Evolutionary conservation across 495 filamentous ascomycete genomes (phyloP), one percentile per base, ranked within the genome.

Genomic region (Rhypophila decipiens): DNA sequence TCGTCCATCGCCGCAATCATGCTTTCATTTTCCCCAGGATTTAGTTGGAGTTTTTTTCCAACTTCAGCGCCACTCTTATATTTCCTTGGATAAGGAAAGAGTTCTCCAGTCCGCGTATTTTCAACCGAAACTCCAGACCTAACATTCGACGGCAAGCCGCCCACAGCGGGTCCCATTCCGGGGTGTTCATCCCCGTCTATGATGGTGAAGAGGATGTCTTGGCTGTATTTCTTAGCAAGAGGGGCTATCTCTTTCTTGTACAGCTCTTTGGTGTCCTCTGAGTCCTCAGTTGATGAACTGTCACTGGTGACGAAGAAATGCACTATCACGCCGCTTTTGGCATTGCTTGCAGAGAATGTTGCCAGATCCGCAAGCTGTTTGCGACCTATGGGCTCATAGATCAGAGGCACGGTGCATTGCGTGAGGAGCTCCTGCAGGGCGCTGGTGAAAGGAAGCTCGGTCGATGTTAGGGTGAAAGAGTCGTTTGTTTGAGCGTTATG

Each of bases 161-260:
- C 51, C 34, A 60, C 57, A 20, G 50, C 54, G 0, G 61, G 59
- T n/a, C n/a, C n/a, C 44, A 74, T 71, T 12, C 74, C 68, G 12
- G 58, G 57, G 53, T 75, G 76, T 45, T 78, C 74, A 7, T 58
- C 34, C 1, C 65, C 60, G 44, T 74, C 69, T 0, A 72, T 68
- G 11, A 69, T 71, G 5, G 68, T 68, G 46, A 78, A 74, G 42
- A 44, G 59, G 5, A 77, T 53, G 34, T 71, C 74, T 5, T 77
- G 67, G 24, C 56, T 42, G 54, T 74, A 75, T 56, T 71, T 74
- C 49, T 68, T 69, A 4, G 74, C 74, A 0, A 76, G 50, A 0
- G 68, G 65, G 1, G 60, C 58, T 37, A 77, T 60, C 12, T 60
- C 51, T 2, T 42, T 21, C 15, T 62, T 51, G 43, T 67, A 69